Base-by-base conservation (phyloP, 139 green algal species). In the Picochlorum sp. region DNA sequence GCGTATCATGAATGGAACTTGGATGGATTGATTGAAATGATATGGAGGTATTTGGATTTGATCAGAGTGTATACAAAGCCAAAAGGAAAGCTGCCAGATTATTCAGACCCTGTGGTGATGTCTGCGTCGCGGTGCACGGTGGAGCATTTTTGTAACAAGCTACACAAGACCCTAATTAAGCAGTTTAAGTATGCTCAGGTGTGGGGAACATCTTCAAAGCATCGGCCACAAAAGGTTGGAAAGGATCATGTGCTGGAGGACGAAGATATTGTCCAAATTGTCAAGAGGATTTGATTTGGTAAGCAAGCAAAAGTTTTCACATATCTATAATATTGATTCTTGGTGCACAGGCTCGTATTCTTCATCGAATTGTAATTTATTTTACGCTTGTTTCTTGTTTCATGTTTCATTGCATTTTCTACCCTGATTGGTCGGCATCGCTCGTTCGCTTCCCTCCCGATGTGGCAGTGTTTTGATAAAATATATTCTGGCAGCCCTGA, bases 231-330 rank as follows among this genome's bases (percentile, higher is more conserved):
- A 66, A 80, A 71, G 33, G 76, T 84, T 43, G 16, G 92, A 35
- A 94, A 90, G 69, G 90, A 97, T 26, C 90, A 97, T 58, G 55
- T 86, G 33, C 73, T 97, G 50, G 56, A 89, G 7, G 90, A 97
- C 59, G 89, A 97, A 68, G 90, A 97, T 72, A 95, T 97, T 53
- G 85, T 97, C 20, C 89, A 96, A 73, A 88, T 97, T 29, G 73
- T 96, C 18, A 97, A 95, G 70, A 85, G 77, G 54, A 69, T 90
- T 13, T 91, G 18, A 52, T 12, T 61, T 53, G 51, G 58, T 54
- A 22, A 41, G 29, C 35, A 9, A 41, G 35, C 35, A 41, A 41
- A 41, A 9, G 12, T 12, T 41, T n/a, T 12, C 12, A n/a, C 12
- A 9, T 12, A 9, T 9, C 35, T 41, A 9, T 12, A n/a, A n/a